Evolutionary conservation across 78 protist genomes (phyloP), one percentile per base, ranked within the genome.

Genomic region (slime mould (Dictyostelium discoideum)): DNA sequence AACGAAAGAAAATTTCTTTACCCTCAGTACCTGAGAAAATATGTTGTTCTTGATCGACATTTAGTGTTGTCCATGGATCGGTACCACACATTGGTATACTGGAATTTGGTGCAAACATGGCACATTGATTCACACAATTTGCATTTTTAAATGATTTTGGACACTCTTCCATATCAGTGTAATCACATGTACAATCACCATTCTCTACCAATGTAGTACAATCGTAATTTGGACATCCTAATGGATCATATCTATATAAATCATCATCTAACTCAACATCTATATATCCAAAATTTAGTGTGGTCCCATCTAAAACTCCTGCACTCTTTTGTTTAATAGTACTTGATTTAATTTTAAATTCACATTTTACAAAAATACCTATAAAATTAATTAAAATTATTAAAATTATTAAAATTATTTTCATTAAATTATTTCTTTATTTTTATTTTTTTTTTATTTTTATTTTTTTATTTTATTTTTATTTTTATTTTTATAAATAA

Each of bases 101-200:
- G 4, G n/a, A 32, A 18, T 74, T 26, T 11, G 2, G 29, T 16
- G 78, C 72, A 50, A 4, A 20, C 3, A 13, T 3, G 1, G 14
- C 3, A 44, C 81, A 46, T 10, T 42, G 57, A 44, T 79, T 79
- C 9, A 72, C 37, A 48, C 95, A 82, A n/a, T 48, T 42, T 29
- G 95, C 60, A 11, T 18, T 29, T 2, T 48, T 37, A 60, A 60
- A 60, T 18, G 24, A 2, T 44, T 89, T 24, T 26, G 84, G 84
- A 90, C 95, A 90, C 3, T 65, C 60, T 1, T 18, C 8, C 6
- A 50, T 13, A 82, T 72, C 74, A 0, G 95, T 90, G 39, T 90
- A 90, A 46, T 90, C 95, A 48, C 95, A 90, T 24, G 88, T 40
- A n/a, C 95, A 90, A 37, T 74, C 81, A 74, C 81, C 46, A 16